Evolutionary conservation across 306 rosid genomes (phyloP).

Genomic region (Vachellia pachyceras): DNA sequence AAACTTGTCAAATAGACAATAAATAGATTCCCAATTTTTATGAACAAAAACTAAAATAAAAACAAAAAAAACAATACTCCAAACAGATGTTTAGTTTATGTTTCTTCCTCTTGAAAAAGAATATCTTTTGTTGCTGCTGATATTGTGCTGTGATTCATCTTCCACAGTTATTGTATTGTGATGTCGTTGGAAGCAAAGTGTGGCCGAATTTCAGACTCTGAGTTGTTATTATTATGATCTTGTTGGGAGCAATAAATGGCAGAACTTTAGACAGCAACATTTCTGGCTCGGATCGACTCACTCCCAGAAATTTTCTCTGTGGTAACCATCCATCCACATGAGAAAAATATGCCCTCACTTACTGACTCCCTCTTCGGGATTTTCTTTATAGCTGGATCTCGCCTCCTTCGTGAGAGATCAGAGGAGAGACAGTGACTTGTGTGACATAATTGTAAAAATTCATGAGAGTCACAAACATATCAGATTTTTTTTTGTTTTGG

Average conservation of each 20-base stretch:
- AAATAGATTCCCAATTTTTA: too few species aligned
- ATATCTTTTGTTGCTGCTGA: not conserved
- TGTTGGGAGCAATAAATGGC: conserved; percentile 45
- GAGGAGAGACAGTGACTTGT: not conserved
- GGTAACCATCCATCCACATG: conserved; percentile 45
- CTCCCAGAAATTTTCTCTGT: conserved; percentile 43
- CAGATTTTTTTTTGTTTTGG: conserved; percentile 13
- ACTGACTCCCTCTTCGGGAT: not conserved
- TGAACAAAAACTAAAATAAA: too few species aligned
- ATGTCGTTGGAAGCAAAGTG: conserved; percentile 38
- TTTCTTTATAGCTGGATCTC: not conserved
- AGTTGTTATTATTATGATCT: not conserved
- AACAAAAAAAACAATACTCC: too few species aligned
- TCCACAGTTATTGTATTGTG: not conserved
- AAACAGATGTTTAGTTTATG: too few species aligned
- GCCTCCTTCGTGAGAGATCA: not conserved
- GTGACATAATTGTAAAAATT: not conserved
- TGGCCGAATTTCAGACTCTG: conserved; percentile 44
- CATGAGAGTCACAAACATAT: not conserved
- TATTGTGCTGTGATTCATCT: not conserved
- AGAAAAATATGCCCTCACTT: conserved; percentile 24
- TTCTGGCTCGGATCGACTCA: not conserved
- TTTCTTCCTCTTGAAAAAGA: not conserved
- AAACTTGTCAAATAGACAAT: too few species aligned
- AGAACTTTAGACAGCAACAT: not conserved